These are phyloP conservation scores for Conticribra guillardii DNA, from an alignment of 108 stramenopile genomes.

Conservation along the genomic window DNA sequence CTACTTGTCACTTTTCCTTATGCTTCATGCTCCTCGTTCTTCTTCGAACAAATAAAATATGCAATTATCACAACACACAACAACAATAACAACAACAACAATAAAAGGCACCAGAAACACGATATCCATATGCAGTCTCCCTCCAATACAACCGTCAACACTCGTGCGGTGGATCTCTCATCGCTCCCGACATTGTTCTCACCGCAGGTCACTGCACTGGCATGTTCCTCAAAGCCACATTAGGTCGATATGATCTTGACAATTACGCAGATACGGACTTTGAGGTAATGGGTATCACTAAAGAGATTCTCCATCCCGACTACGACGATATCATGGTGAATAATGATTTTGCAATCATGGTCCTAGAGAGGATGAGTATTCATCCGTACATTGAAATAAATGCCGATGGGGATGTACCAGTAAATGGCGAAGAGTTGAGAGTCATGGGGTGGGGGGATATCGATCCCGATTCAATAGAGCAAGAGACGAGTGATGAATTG, in stretches of 20 bases:
- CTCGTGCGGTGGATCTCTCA: slow-evolving; percentile 38
- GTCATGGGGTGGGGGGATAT: slow-evolving; percentile 54
- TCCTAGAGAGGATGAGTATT: slow-evolving; percentile 16
- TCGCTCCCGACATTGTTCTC: slow-evolving; percentile 39
- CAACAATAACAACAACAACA: not conserved
- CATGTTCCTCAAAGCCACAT: not conserved
- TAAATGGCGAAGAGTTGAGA: slow-evolving; percentile 10
- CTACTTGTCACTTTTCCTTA: too few species aligned
- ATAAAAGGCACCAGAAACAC: slow-evolving; percentile 13
- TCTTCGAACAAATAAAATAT: not conserved
- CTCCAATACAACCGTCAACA: slow-evolving; percentile 32
- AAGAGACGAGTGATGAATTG: slow-evolving; percentile 18
- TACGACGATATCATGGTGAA: slow-evolving; percentile 21
- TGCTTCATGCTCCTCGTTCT: too few species aligned
- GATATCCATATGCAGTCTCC: slow-evolving; percentile 40
- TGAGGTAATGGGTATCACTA: slow-evolving; percentile 8
- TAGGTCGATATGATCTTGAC: slow-evolving; percentile 36
- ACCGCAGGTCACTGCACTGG: slow-evolving; percentile 40
- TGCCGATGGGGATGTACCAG: slow-evolving; percentile 10
- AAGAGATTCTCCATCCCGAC: slow-evolving; percentile 24
- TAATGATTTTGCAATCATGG: slow-evolving; percentile 31
- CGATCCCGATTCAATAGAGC: slow-evolving; percentile 11
- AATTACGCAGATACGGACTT: slow-evolving; percentile 23
- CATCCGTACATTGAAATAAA: slow-evolving; percentile 23
- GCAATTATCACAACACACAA: not conserved